These are phyloP conservation scores for Elymus sibiricus DNA, from an alignment of 176 grass and related monocot genomes.

Conservation along the genomic window DNA sequence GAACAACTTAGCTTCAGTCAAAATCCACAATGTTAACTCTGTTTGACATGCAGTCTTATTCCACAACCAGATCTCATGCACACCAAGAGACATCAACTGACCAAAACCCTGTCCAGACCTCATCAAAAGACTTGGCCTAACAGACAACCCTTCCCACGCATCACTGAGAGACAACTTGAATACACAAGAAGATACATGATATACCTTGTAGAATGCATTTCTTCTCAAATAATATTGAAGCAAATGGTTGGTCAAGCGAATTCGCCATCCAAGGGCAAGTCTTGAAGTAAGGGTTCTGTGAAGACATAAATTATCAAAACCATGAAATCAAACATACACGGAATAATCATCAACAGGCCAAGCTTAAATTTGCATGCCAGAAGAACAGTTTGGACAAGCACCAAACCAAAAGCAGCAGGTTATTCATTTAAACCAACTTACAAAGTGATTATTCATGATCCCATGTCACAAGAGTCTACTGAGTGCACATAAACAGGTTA, in stretches of 20 bases:
- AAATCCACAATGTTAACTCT: neutral
- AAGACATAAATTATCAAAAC: slow-evolving; percentile 30
- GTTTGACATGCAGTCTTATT: slow-evolving; percentile 3
- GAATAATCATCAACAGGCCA: neutral
- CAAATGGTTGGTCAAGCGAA: slow-evolving; percentile 87
- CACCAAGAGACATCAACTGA: slow-evolving; percentile 12
- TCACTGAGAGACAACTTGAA: neutral
- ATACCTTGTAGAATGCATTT: slow-evolving; percentile 99
- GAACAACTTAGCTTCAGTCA: slow-evolving; percentile 7
- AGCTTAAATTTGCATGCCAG: slow-evolving; percentile 15
- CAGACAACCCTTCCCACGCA: neutral
- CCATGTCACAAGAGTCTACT: neutral
- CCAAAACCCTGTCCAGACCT: slow-evolving; percentile 5
- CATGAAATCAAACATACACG: slow-evolving; percentile 17
- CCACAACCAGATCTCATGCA: neutral
- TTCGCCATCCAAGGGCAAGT: slow-evolving; percentile 95
- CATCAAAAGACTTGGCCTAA: neutral
- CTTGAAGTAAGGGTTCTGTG: slow-evolving; percentile 74
- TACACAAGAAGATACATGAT: neutral
- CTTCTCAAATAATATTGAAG: slow-evolving; percentile 81
- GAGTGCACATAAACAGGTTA: slow-evolving; percentile 21
- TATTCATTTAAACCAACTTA: neutral
- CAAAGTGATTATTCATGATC: slow-evolving; percentile 2
- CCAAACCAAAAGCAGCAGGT: neutral
- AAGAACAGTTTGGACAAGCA: neutral